phyloP scores from a whole-genome alignment of 2,329 filamentous ascomycete genomes.

The Aspergillus sp. region DNA sequence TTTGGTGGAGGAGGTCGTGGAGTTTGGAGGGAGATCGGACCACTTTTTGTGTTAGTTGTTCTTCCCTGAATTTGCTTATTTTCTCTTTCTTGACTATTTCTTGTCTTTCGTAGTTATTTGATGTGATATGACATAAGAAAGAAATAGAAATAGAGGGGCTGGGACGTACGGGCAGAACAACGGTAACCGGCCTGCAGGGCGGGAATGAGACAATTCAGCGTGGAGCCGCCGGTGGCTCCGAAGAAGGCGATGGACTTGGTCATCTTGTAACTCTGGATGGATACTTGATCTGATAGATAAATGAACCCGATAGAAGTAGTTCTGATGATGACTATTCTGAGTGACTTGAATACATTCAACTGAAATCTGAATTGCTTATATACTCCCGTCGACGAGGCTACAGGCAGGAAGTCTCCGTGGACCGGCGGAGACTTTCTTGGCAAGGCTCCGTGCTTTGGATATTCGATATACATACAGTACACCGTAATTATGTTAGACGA shows the following conservation, averaged over 20 bases:
- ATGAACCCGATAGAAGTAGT: no score
- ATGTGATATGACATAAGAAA: no score
- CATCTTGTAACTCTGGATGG: neutral
- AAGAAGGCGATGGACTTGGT: constrained; percentile 46
- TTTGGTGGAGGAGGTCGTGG: constrained; percentile 39
- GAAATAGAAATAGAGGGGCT: neutral
- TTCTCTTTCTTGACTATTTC: neutral
- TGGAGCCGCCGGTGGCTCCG: constrained; percentile 53
- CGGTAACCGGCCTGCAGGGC: constrained; percentile 47
- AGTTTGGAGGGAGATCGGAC: constrained; percentile 54
- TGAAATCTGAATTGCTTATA: no score
- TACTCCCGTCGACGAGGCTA: neutral
- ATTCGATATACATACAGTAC: no score
- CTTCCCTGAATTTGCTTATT: neutral
- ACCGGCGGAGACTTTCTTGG: neutral
- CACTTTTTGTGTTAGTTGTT: constrained; percentile 23
- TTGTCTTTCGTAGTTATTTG: no score
- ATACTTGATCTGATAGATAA: neutral
- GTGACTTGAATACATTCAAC: no score
- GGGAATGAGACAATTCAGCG: constrained; percentile 43
- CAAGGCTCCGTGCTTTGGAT: neutral
- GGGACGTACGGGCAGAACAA: constrained; percentile 39
- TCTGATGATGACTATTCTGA: no score
- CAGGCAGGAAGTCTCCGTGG: neutral
- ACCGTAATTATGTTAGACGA: no score